Conservation (phyloP, 2,329 filamentous ascomycete species). For the Colletotrichum sp. region DNA sequence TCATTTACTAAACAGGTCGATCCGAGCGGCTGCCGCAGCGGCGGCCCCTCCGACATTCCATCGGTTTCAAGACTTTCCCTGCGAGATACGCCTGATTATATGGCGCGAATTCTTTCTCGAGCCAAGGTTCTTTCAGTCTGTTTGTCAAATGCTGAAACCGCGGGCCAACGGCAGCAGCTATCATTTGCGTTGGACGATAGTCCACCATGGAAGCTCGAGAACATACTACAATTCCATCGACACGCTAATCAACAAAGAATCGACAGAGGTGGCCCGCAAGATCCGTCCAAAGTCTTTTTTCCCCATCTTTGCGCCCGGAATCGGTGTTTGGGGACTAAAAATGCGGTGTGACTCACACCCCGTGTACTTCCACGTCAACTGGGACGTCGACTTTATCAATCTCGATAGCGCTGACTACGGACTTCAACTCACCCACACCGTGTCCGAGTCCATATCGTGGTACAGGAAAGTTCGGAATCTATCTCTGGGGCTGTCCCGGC, state of each 20-base stretch:
- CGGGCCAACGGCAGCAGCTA: rapidly evolving
- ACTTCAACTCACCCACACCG: not conserved
- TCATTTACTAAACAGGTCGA: rapidly evolving
- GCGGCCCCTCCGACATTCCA: not conserved
- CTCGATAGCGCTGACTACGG: rapidly evolving
- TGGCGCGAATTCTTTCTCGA: not conserved
- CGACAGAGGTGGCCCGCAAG: not conserved
- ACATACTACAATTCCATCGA: not conserved
- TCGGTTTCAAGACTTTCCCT: not conserved
- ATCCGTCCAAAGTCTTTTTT: not conserved
- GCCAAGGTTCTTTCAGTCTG: not conserved
- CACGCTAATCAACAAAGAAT: not conserved
- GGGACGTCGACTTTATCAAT: not conserved
- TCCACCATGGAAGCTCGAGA: not conserved
- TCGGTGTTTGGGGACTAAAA: rapidly evolving
- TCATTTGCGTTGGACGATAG: not conserved
- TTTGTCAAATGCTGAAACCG: rapidly evolving
- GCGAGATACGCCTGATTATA: not conserved
- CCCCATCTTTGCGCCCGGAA: rapidly evolving
- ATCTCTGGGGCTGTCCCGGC: not conserved
- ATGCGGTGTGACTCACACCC: rapidly evolving
- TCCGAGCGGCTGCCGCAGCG: not conserved
- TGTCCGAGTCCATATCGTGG: rapidly evolving
- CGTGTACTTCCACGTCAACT: not conserved
- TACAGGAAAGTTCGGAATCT: not conserved